Percentiles rank a stretch among this genome's conserved stretches.
phyloP scores from a whole-genome alignment of 768 basidiomycete species.

The button mushroom (Agaricus bisporus) region DNA sequence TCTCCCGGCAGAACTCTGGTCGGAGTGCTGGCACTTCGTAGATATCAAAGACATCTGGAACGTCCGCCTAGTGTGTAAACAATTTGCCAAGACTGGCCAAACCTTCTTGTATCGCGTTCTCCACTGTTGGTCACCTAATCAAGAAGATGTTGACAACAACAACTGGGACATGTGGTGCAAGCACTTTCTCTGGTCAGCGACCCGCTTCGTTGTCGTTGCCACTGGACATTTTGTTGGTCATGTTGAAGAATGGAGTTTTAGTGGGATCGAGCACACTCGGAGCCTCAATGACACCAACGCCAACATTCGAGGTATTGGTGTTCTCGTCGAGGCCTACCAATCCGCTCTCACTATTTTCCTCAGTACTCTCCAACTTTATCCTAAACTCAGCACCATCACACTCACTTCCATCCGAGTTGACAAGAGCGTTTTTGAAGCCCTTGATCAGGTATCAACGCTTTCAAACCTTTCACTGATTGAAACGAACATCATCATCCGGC shows the following conservation, averaged over 20 bases:
- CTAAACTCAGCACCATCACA: constrained; percentile 7
- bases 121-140: constrained; percentile 9
- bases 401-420: constrained; percentile 8
- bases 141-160: constrained; percentile 9
- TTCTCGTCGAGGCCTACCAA: constrained; percentile 6
- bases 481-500: constrained; percentile 3
- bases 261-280: constrained; percentile 7
- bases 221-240: constrained; percentile 5
- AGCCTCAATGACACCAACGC: constrained; percentile 6
- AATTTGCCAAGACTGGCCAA: constrained; percentile 4
- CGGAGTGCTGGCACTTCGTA: constrained; percentile 7
- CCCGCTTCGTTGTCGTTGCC: constrained; percentile 4
- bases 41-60: constrained; percentile 9
- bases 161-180: constrained; percentile 11
- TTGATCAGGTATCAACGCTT: constrained; percentile 2
- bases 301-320: constrained; percentile 6
- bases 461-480: constrained; percentile 1
- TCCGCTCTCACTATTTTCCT: constrained; percentile 9
- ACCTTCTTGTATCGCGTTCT: constrained; percentile 2
- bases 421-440: constrained; percentile 6
- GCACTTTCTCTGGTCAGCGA: constrained; percentile 9
- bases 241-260: constrained; percentile 11
- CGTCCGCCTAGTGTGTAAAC: constrained; percentile 7
- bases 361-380: constrained; percentile 5
- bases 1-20: constrained; percentile 7